phyloP scores from a whole-genome alignment of 371 early-diverging fungal genomes.

The Haplosporangium sp. region DNA sequence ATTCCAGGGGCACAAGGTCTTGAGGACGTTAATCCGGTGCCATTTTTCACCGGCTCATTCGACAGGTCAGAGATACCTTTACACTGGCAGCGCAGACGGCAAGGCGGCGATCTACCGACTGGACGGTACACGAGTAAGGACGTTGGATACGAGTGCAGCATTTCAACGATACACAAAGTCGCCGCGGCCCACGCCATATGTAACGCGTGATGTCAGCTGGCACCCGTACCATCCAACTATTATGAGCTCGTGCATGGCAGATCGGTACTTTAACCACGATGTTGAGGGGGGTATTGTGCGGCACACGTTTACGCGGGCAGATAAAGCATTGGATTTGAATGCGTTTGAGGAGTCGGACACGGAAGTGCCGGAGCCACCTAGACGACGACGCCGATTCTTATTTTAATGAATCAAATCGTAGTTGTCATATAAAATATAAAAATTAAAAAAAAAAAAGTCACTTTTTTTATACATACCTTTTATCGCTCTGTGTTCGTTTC shows the following conservation, averaged over 20 bases:
- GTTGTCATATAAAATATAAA: not conserved
- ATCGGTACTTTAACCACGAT: not conserved
- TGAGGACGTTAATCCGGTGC: slow-evolving; percentile 75
- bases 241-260: slow-evolving; percentile 36
- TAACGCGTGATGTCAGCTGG: slow-evolving; percentile 72
- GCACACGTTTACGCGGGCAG: slow-evolving; percentile 20
- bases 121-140: slow-evolving; percentile 50
- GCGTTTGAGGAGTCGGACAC: slow-evolving; percentile 19
- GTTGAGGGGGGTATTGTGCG: slow-evolving; percentile 31
- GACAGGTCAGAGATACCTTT: slow-evolving; percentile 67
- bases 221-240: slow-evolving; percentile 66
- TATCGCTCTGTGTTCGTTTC: not conserved
- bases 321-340: slow-evolving; percentile 11
- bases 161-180: slow-evolving; percentile 16
- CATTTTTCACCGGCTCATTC: slow-evolving; percentile 67
- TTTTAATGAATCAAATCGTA: not conserved
- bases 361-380: slow-evolving; percentile 3
- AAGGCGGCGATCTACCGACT: slow-evolving; percentile 58
- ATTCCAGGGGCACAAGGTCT: slow-evolving; percentile 66
- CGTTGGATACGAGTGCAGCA: slow-evolving; percentile 38
- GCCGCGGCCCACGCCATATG: slow-evolving; percentile 6
- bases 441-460: not conserved
- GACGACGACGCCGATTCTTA: slow-evolving; percentile 16
- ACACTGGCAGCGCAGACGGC: slow-evolving; percentile 71
- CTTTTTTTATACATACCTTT: slow-evolving; percentile 6